These are phyloP conservation scores for Uncinocarpus reesii DNA, from an alignment of 2,329 filamentous ascomycete species.

Conservation along the genomic window DNA sequence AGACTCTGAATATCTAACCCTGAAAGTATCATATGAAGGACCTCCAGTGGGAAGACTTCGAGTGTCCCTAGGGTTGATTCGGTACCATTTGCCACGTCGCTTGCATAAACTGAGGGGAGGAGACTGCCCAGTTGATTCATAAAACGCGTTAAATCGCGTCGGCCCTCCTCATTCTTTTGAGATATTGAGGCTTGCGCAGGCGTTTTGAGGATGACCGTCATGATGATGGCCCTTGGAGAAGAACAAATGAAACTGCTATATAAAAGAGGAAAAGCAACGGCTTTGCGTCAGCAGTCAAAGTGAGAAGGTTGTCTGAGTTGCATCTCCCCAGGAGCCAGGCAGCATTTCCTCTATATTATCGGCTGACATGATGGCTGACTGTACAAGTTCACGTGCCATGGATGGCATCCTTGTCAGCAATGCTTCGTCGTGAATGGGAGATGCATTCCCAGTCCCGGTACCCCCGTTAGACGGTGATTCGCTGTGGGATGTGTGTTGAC, in stretches of 20 bases:
- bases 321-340: background rate
- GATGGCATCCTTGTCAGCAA: background rate
- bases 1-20: slow-evolving; percentile 21
- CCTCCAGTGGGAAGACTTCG: slow-evolving; percentile 18
- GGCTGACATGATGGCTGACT: slow-evolving; percentile 11
- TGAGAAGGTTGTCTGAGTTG: background rate
- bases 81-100: background rate
- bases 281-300: too few species aligned
- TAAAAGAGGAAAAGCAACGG: too few species aligned
- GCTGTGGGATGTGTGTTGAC: background rate
- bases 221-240: background rate
- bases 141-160: background rate
- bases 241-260: background rate
- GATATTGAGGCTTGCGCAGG: background rate
- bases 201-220: background rate
- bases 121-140: background rate
- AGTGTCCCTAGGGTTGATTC: slow-evolving; percentile 1
- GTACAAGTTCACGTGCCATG: background rate
- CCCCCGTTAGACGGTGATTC: background rate
- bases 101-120: background rate
- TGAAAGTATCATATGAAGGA: slow-evolving; percentile 22
- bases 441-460: background rate
- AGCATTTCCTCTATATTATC: background rate
- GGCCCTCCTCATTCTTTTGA: background rate
- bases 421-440: background rate